Base-by-base conservation (phyloP, 164 flowering plant genomes). In the Vitis riparia region DNA sequence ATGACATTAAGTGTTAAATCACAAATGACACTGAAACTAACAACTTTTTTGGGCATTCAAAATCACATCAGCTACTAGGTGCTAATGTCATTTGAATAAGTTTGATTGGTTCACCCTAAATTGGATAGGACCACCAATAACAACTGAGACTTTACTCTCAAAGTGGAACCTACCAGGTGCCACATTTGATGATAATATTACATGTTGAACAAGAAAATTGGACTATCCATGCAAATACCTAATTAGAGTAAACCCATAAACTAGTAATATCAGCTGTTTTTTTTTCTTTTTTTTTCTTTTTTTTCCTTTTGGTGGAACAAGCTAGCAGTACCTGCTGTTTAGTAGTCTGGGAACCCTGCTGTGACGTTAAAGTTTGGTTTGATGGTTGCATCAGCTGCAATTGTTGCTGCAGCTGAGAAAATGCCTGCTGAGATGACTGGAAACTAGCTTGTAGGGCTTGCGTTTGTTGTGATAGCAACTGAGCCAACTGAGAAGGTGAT, bases 341-440 rank as follows among this genome's bases (percentile, higher is more conserved):
- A 65, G 71, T 56, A 63, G 80, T 75, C 73, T 86, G 87, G 44
- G 81, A 59, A 77, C 55, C 78, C 60, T 77, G 95, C 75, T 79
- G 93, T 44, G 81, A 71, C 2, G 73, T 30, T 63, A 70, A 66
- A 71, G 52, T 80, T 70, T 85, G 97, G 78, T 75, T 85, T 61
- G 94, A 70, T 52, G 97, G 93, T 63, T 89, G 91, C 86, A 86
- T 83, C 79, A 73, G 68, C 84, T 88, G 96, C 77, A 91, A 62
- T 66, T 93, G 97, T 70, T 95, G 99, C 68, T 95, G 99, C 77
- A 93, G 83, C 83, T 95, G 98, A 69, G 96, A 83, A 74, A 93
- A 88, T 30, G 92, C 91, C 71, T 91, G 99, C 76, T 89, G 94
- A 44, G 96, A 90, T 17, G 99, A 91, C 63, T 91, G 98, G 77